Evolutionary conservation across 768 basidiomycete species (phyloP), one percentile per base, ranked within the genome.

Genomic region (Rhodotorula kratochvilovae): DNA sequence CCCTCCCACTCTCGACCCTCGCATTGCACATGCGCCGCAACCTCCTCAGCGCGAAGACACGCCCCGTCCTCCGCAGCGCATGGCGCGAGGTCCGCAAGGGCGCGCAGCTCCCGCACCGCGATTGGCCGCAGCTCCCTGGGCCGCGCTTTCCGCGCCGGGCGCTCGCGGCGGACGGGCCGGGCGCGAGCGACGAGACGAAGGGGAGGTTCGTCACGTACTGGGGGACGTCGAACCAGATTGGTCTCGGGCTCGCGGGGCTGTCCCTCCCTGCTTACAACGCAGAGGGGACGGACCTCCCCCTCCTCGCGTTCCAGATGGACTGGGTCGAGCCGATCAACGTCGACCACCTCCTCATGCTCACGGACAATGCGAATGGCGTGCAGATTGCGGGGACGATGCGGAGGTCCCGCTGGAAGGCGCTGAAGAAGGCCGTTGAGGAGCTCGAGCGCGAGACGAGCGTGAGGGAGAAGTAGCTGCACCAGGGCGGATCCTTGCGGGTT

Each of bases 1-100:
- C 5, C 0, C 13, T 27, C 10, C 36, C 62, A 5, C 36, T 63
- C 16, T 31, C 53, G 39, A 16, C 36, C 36, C 23, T 63, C 51
- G 36, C 62, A 39, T 53, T 63, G 5, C 48, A 50, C 48, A 50
- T 50, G 48, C 48, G 48, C 48, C 48, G 48, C 48, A 50, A 50
- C 48, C 48, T 50, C 48, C 48, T 50, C 48, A 27, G 19, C 25
- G 15, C 48, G 25, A 50, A 50, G 48, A 50, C 48, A 27, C 48
- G 23, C 48, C 48, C 48, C 8, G 25, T 27, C 25, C 48, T 50
- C 25, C 48, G 48, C 48, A 12, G 12, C 25, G 23, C 25, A 12
- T 50, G 48, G 48, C 48, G 25, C 48, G 48, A 50, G 48, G n/a
- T 50, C 48, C 48, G 48, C 48, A 50, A 50, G 25, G 48, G 48